Evolutionary conservation across 805 yeast genomes (phyloP).

Genomic region (Cyberlindnera xishuangbannaensis): DNA sequence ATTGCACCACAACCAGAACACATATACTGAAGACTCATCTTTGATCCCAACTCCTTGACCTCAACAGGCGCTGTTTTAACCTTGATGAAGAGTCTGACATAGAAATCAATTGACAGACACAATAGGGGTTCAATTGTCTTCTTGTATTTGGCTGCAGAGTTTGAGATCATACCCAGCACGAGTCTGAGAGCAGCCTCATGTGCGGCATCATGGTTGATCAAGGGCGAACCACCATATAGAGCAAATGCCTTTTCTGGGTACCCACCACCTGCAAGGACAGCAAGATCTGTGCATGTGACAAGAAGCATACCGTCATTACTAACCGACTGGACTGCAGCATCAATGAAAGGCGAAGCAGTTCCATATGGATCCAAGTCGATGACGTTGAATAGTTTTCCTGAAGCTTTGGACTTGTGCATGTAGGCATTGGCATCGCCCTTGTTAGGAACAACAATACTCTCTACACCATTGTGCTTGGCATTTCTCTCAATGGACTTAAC

Average conservation of each 20-base stretch:
- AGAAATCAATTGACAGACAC: slow-evolving; percentile 85
- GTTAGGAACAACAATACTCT: slow-evolving; percentile 53
- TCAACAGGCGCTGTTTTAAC: slow-evolving; percentile 73
- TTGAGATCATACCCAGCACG: slow-evolving; percentile 68
- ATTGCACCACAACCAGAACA: slow-evolving; percentile 85
- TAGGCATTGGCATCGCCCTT: slow-evolving; percentile 87
- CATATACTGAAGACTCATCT: slow-evolving; percentile 70
- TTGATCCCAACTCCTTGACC: slow-evolving; percentile 74
- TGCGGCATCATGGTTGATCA: slow-evolving; percentile 65
- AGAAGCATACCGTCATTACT: slow-evolving; percentile 78
- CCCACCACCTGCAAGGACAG: slow-evolving; percentile 91
- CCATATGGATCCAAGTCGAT: slow-evolving; percentile 98
- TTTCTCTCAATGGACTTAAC: slow-evolving; percentile 74
- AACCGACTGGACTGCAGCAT: slow-evolving; percentile 82
- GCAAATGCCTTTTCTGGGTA: slow-evolving; percentile 97
- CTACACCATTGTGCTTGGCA: slow-evolving; percentile 58
- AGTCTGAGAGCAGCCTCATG: slow-evolving; percentile 92
- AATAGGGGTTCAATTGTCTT: slow-evolving; percentile 82
- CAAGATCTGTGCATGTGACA: slow-evolving; percentile 94
- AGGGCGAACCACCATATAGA: slow-evolving; percentile 85
- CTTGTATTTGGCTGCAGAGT: slow-evolving; percentile 86
- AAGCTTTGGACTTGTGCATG: slow-evolving; percentile 49
- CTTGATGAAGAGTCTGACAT: slow-evolving; percentile 78
- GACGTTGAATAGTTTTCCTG: slow-evolving; percentile 59
- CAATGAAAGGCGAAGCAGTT: slow-evolving; percentile 92